Evolutionary conservation across 2,329 filamentous ascomycete genomes (phyloP).

Genomic region (Aspergillus brasiliensis): DNA sequence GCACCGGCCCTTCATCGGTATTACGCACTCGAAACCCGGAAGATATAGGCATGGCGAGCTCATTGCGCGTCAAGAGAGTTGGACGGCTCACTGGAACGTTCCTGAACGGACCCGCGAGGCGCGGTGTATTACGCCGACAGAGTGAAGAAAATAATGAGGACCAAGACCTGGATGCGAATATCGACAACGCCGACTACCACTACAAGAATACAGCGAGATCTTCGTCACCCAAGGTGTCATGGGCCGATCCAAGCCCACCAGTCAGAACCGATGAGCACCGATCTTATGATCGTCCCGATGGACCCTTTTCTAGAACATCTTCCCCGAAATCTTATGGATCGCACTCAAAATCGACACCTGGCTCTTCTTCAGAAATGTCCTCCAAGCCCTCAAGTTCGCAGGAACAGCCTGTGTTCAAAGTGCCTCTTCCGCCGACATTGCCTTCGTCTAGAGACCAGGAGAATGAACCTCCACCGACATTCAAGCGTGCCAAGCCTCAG

Average conservation of each 20-base stretch:
- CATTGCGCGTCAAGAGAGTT: conserved; percentile 75
- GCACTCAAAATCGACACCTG: conserved; percentile 43
- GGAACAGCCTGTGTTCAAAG: conserved; percentile 59
- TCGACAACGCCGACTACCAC: conserved; percentile 31
- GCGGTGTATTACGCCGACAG: conserved; percentile 63
- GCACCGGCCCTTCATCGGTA: conserved; percentile 40
- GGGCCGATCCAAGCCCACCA: conserved; percentile 38
- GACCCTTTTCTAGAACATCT: conserved; percentile 35
- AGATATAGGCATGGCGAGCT: conserved; percentile 67
- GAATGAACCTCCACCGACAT: conserved; percentile 73
- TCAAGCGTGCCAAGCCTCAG: conserved; percentile 63
- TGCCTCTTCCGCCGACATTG: conserved; percentile 59
- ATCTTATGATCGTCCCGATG: conserved; percentile 27
- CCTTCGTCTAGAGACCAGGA: conserved; percentile 76
- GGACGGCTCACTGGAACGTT: conserved; percentile 76
- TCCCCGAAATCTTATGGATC: conserved; percentile 40
- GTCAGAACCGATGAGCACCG: conserved; percentile 26
- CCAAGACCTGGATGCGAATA: conserved; percentile 29
- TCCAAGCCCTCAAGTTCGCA: conserved; percentile 44
- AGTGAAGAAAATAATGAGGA: conserved; percentile 65
- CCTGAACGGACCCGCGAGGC: conserved; percentile 75
- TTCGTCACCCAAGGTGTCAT: conserved; percentile 41
- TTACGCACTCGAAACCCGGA: conserved; percentile 57
- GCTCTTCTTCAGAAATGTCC: conserved; percentile 44
- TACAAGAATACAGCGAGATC: conserved; percentile 25